Percentiles rank a stretch among this genome's conserved stretches.
These are phyloP conservation scores for Microdochium trichocladiopsis DNA, from an alignment of 2,329 filamentous ascomycete species.

Conservation along the genomic window DNA sequence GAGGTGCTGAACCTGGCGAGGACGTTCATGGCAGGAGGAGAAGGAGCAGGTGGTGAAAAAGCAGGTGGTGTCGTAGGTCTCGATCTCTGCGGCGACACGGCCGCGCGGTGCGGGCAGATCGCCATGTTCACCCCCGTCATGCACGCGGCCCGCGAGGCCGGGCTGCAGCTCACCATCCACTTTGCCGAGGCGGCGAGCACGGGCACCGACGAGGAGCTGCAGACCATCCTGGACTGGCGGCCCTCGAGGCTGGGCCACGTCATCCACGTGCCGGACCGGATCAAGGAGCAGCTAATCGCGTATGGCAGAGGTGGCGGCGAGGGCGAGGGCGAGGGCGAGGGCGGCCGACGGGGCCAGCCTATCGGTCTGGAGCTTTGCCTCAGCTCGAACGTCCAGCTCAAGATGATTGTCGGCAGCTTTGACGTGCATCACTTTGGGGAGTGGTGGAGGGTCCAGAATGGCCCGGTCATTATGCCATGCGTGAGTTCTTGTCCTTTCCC, in stretches of 20 bases:
- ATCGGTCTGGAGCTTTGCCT: constrained; percentile 71
- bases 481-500: constrained; percentile 37
- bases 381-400: constrained; percentile 73
- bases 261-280: constrained; percentile 59
- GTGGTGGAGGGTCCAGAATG: constrained; percentile 51
- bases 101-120: constrained; percentile 53
- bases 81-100: constrained; percentile 74
- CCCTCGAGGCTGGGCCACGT: constrained; percentile 72
- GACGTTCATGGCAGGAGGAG: constrained; percentile 29
- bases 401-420: constrained; percentile 60
- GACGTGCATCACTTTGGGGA: constrained; percentile 70
- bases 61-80: constrained; percentile 58
- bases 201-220: constrained; percentile 51
- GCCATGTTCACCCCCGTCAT: constrained; percentile 54
- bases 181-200: constrained; percentile 65
- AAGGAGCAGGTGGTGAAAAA: background rate
- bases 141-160: constrained; percentile 40
- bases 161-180: constrained; percentile 64
- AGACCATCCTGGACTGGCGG: constrained; percentile 54
- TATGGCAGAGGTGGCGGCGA: constrained; percentile 10
- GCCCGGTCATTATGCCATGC: constrained; percentile 57
- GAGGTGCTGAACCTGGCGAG: constrained; percentile 58
- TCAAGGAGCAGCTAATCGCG: constrained; percentile 43
- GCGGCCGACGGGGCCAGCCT: no score
- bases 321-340: constrained; percentile 13